Percentiles rank a stretch among this genome's conserved stretches.
These are phyloP conservation scores for Nicotiana rustica DNA, from an alignment of 305 asterid species.

Conservation along the genomic window DNA sequence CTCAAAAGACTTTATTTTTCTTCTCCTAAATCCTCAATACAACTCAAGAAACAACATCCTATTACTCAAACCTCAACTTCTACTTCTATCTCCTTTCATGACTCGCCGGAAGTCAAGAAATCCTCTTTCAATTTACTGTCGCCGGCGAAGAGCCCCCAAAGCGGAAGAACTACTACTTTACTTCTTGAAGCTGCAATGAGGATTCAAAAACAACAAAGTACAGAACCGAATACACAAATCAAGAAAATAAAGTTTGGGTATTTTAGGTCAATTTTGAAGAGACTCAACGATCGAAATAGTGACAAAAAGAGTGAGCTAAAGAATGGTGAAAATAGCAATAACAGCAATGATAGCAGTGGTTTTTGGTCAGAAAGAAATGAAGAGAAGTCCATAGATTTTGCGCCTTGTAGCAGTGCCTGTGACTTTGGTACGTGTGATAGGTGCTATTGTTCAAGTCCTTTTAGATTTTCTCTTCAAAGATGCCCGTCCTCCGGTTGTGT, in stretches of 20 bases:
- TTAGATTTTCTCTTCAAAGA: slow-evolving; percentile 64
- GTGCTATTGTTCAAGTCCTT: slow-evolving; percentile 67
- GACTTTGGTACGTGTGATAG: slow-evolving; percentile 46
- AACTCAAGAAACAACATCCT: slow-evolving; percentile 30
- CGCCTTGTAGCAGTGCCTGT: slow-evolving; percentile 48
- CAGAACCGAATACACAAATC: slow-evolving; percentile 45
- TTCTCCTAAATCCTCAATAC: background rate
- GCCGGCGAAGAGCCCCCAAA: slow-evolving; percentile 5
- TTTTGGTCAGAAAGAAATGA: slow-evolving; percentile 48
- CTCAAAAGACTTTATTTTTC: slow-evolving; percentile 17
- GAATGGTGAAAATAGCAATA: slow-evolving; percentile 39
- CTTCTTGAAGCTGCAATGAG: slow-evolving; percentile 43
- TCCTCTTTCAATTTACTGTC: slow-evolving; percentile 26
- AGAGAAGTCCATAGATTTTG: slow-evolving; percentile 59
- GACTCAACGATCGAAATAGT: slow-evolving; percentile 65
- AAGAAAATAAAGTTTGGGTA: slow-evolving; percentile 56
- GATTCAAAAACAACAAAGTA: slow-evolving; percentile 46
- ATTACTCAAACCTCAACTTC: slow-evolving; percentile 22
- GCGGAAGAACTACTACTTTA: slow-evolving; percentile 34
- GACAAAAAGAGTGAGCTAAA: slow-evolving; percentile 30
- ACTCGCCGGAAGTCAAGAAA: slow-evolving; percentile 32
- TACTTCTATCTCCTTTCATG: slow-evolving; percentile 14
- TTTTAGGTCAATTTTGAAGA: slow-evolving; percentile 67
- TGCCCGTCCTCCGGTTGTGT: slow-evolving; percentile 56
- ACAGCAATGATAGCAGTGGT: slow-evolving; percentile 57